Evolutionary conservation across 176 grass and related monocot species (phyloP).

Genomic region (Eleusine coracana): DNA sequence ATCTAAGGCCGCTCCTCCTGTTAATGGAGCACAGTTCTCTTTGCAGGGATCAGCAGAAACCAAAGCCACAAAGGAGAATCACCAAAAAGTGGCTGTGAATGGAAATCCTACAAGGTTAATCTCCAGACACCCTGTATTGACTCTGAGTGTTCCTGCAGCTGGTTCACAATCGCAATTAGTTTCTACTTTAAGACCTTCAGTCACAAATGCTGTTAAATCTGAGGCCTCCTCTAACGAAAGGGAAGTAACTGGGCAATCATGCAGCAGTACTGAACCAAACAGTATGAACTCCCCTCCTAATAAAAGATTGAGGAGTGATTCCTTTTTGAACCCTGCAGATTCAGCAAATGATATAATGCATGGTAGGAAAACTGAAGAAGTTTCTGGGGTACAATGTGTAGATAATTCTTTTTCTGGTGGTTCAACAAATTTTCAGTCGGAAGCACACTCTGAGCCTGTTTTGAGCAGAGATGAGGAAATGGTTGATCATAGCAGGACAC

Average conservation of each 20-base stretch:
- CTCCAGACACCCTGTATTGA: constrained; percentile 37
- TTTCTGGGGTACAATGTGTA: constrained; percentile 9
- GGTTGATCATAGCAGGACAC: constrained; percentile 20
- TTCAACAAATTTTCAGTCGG: constrained; percentile 27
- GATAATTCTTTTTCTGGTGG: constrained; percentile 29
- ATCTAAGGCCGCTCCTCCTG: constrained; percentile 57
- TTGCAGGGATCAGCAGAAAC: constrained; percentile 49
- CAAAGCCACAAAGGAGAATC: constrained; percentile 46
- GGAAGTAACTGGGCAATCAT: constrained; percentile 27
- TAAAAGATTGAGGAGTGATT: constrained; percentile 35
- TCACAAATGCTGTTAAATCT: constrained; percentile 33
- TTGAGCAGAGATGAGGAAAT: constrained; percentile 33
- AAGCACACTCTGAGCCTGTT: constrained; percentile 34
- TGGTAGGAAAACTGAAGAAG: constrained; percentile 29
- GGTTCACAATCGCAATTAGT: constrained; percentile 37
- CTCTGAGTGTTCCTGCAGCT: constrained; percentile 36
- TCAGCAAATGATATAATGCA: constrained; percentile 33
- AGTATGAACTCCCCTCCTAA: constrained; percentile 22
- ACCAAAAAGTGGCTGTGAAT: constrained; percentile 60
- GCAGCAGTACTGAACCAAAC: constrained; percentile 31
- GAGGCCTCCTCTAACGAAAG: constrained; percentile 37
- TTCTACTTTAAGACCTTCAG: constrained; percentile 33
- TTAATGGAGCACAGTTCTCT: constrained; percentile 40
- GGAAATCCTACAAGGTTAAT: constrained; percentile 53
- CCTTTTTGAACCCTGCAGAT: constrained; percentile 25